Base-by-base conservation (phyloP, 805 yeast genomes). In the Wickerhamomyces alni region DNA sequence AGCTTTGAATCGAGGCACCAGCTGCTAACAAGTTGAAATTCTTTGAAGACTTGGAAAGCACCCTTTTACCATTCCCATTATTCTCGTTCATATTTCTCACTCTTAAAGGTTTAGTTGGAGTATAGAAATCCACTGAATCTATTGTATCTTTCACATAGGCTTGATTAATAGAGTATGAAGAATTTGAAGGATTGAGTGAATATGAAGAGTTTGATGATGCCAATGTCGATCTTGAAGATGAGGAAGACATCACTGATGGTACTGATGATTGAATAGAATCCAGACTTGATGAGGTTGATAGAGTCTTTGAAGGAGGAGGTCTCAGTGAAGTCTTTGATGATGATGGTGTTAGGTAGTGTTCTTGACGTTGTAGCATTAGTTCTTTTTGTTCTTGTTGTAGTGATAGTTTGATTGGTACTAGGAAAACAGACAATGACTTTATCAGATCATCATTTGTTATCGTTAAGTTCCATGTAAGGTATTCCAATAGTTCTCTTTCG, bases 391-490 rank as follows among this genome's bases (percentile, higher is more conserved):
- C 41, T 21, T 42, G 40, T 45, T 46, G 38, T 12, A 56, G 33
- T 26, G 53, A 48, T 8, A 50, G 63, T 64, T 83, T 86, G 61
- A 89, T 86, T 33, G 87, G 84, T 15, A 70, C 65, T 40, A 91
- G 65, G 66, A 91, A 87, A 22, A 88, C 88, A 36, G 82, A 77
- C 39, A 89, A 70, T 19, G 82, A 82, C 36, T 68, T 62, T 41
- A 78, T 67, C 42, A 91, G 72, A 50, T 91, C 98, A 26, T 74
- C 72, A 48, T 79, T 80, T 24, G 76, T 65, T 36, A 93, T 79
- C 19, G 75, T 69, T 35, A 93, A 69, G 53, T 87, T 80, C 98
- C 98, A 91, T 52, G 87, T 82, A 42, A 91, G 72, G 46, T 87
- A 77, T 36, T 74, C 76, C 36, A 91, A 76, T 52, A 93, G 68